A percentile compares a stretch with the other conserved stretches of the same genome.
phyloP scores from a whole-genome alignment of 1,284 basidiomycete genomes.

The Rhizoctonia solani region DNA sequence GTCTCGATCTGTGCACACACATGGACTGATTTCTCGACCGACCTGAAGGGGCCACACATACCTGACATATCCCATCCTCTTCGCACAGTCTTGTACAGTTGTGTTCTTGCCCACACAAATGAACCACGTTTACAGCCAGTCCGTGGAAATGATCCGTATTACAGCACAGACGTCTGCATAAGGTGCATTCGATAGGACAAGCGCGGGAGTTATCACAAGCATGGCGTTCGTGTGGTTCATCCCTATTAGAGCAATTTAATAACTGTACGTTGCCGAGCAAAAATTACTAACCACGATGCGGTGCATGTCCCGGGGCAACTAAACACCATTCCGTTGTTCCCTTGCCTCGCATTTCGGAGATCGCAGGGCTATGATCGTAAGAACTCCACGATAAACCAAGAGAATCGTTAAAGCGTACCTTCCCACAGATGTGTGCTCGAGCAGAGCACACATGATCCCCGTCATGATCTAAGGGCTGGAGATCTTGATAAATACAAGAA shows the following conservation, averaged over 20 bases:
- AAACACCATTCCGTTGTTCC: constrained; percentile 46
- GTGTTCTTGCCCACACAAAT: constrained; percentile 62
- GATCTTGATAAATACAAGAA: not conserved
- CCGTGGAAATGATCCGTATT: constrained; percentile 58
- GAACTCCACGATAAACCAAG: not conserved
- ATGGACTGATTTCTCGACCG: too few species aligned
- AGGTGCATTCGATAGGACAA: constrained; percentile 57
- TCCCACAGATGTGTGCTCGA: constrained; percentile 56
- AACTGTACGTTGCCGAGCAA: not conserved
- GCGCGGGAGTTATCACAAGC: constrained; percentile 53
- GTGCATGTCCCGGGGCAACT: constrained; percentile 53
- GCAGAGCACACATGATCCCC: constrained; percentile 59
- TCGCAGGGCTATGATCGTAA: constrained; percentile 53
- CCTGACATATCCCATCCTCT: constrained; percentile 43
- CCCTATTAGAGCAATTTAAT: constrained; percentile 45
- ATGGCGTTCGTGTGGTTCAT: constrained; percentile 54
- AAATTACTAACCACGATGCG: constrained; percentile 48
- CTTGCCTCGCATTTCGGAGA: constrained; percentile 45
- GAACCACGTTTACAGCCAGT: constrained; percentile 48
- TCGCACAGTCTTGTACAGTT: constrained; percentile 48
- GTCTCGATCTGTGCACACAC: constrained; percentile 61
- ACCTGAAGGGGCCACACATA: not conserved
- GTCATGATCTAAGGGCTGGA: constrained; percentile 51
- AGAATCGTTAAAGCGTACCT: constrained; percentile 45
- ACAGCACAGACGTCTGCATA: constrained; percentile 60